Evolutionary conservation across 2,329 filamentous ascomycete genomes (phyloP), one percentile per base, ranked within the genome.

Genomic region (Pseudocercospora fuligena): DNA sequence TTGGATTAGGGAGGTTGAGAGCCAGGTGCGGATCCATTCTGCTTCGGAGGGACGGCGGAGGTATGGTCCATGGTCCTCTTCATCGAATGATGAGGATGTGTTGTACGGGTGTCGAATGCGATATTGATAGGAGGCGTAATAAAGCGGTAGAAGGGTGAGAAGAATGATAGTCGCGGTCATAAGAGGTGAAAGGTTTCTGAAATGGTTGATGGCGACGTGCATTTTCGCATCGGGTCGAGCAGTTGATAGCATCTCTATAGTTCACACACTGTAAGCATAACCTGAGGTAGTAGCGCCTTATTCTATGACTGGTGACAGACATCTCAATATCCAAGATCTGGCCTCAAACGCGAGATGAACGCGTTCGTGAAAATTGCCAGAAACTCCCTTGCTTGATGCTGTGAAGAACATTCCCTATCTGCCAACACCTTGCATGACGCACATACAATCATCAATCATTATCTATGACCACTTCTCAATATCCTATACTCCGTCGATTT

Each of bases 11-110:
- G 72, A 68, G 2, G 67, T 69, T 12, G 68, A 63, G 7, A 76
- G 71, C 74, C 74, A 77, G 51, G 71, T 65, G 5, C 61, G 58
- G 27, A 75, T 67, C 66, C 76, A 76, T 9, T 69, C 67, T 14
- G 31, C 40, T n/a, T 62, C 19, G 43, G 14, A 4, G 16, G n/a
- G 31, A 54, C 19, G n/a, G 21, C 21, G 19, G 60, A 54, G 33
- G 43, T 33, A 12, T n/a, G 25, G 23, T 11, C 23, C 4, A 11
- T 8, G 53, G 2, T 31, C 4, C 16, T 23, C 7, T 11, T 53
- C 9, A 27, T 40, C 29, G 58, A 31, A 31, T n/a, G 16, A 16
- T n/a, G 6, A 51, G 33, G 27, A 14, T 31, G 23, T 29, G 19
- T 63, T 61, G 56, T 68, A 73, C 7, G 66, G 68, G 51, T 72